phyloP scores from a whole-genome alignment of 176 grass and related monocot genomes.

The Aegilops umbellulata region DNA sequence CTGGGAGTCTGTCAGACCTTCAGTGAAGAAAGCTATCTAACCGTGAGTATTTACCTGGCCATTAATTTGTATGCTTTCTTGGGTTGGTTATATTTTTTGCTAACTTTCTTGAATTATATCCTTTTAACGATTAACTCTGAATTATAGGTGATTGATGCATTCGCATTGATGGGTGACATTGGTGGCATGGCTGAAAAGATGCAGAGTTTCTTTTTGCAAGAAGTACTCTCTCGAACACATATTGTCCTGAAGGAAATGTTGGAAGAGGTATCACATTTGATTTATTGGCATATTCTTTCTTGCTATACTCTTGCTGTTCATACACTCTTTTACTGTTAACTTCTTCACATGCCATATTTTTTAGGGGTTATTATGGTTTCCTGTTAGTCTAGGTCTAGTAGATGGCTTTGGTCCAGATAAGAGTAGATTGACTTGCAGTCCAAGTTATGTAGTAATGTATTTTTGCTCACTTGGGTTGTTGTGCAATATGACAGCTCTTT shows the following conservation, averaged over 20 bases:
- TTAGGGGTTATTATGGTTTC: not conserved
- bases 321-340: not conserved
- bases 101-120: slow-evolving; percentile 22
- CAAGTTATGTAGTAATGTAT: not conserved
- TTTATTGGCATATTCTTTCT: slow-evolving; percentile 27
- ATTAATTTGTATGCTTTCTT: slow-evolving; percentile 11
- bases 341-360: slow-evolving; percentile 24
- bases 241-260: slow-evolving; percentile 84
- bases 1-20: slow-evolving; percentile 84
- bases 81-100: slow-evolving; percentile 2
- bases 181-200: slow-evolving; percentile 98
- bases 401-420: not conserved
- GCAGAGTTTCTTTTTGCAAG: slow-evolving; percentile 99
- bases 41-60: slow-evolving; percentile 59
- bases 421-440: not conserved
- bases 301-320: not conserved
- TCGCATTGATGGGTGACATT: slow-evolving; percentile 92
- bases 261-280: slow-evolving; percentile 69
- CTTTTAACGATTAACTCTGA: slow-evolving; percentile 11
- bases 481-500: not conserved
- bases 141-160: slow-evolving; percentile 87
- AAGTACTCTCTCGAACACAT: slow-evolving; percentile 94
- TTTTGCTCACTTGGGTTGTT: not conserved
- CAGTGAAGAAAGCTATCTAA: slow-evolving; percentile 86
- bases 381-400: not conserved